Evolutionary conservation across 2,329 filamentous ascomycete genomes (phyloP), one percentile per base, ranked within the genome.

Genomic region (Fusarium sp.): DNA sequence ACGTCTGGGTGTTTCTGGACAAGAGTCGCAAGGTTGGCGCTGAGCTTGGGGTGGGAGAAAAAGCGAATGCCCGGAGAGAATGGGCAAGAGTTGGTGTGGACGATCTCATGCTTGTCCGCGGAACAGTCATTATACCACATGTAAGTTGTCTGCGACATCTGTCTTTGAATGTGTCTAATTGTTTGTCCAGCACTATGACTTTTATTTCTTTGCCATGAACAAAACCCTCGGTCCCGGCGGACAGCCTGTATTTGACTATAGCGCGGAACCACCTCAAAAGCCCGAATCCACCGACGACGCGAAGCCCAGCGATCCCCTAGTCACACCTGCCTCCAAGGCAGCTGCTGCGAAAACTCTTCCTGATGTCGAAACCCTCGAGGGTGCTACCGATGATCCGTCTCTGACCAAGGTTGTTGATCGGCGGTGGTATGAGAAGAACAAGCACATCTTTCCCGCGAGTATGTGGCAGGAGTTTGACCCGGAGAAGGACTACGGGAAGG

Each of bases 161-260:
- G 55, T 34, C 29, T 5, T 68, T 25, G 56, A 33, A 55, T 23
- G 2, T 40, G 36, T 70, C 71, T 77, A 68, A 74, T 66, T 61
- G 63, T 60, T 16, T 53, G 4, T 58, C 50, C 77, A 98, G 93
- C 96, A 99, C 80, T 97, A 96, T 77, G 95, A 98, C 71, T 93
- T 99, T 78, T 96, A 98, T 79, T 96, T 95, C 81, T 98, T 99
- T 81, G 89, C 97, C 77, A 91, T 97, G 79, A 97, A 98, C 79
- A 93, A 91, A 75, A 91, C 89, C 25, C 79, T 88, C 2, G 92
- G 91, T 2, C 90, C 92, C n/a, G 88, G 89, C 36, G 90, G 91
- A 56, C 83, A 83, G 18, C 83, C 87, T 6, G 83, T 99, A 9
- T 98, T 99, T 78, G 86, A 93, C 75, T 97, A 94, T 78, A 83